These are phyloP conservation scores for Populus nigra DNA, from an alignment of 345 rosid species.

Conservation along the genomic window DNA sequence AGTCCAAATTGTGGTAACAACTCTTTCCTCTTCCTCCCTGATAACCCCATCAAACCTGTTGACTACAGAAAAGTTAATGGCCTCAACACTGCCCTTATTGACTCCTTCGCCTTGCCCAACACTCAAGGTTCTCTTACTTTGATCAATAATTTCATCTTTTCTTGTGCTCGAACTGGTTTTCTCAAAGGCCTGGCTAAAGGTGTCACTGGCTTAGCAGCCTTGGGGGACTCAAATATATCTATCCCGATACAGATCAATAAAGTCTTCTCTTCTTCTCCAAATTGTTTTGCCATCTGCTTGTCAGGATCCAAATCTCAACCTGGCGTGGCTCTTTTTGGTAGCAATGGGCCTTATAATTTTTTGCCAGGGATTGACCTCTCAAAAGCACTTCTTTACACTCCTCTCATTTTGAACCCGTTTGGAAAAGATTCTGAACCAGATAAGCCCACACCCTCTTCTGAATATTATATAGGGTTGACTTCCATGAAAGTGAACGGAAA, in stretches of 20 bases:
- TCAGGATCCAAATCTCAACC: neutral
- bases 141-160: slow-evolving; percentile 9
- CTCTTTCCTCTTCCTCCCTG: slow-evolving; percentile 21
- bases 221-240: slow-evolving; percentile 23
- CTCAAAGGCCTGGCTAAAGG: slow-evolving; percentile 11
- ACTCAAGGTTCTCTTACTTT: neutral
- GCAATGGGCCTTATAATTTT: neutral
- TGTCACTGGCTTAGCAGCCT: slow-evolving; percentile 7
- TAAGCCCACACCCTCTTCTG: slow-evolving; percentile 18
- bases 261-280: slow-evolving; percentile 3
- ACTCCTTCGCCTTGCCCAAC: slow-evolving; percentile 31
- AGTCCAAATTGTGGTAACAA: slow-evolving; percentile 23
- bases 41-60: slow-evolving; percentile 25
- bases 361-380: slow-evolving; percentile 1
- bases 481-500: slow-evolving; percentile 17
- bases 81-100: slow-evolving; percentile 26
- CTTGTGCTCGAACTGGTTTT: slow-evolving; percentile 10
- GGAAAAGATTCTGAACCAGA: neutral
- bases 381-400: slow-evolving; percentile 7
- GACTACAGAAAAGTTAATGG: neutral
- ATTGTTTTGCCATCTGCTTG: slow-evolving; percentile 3
- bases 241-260: slow-evolving; percentile 25
- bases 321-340: slow-evolving; percentile 8
- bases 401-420: slow-evolving; percentile 3
- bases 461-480: slow-evolving; percentile 14